Evolutionary conservation across 164 flowering plant genomes (phyloP).

Genomic region (Annona cherimola): DNA sequence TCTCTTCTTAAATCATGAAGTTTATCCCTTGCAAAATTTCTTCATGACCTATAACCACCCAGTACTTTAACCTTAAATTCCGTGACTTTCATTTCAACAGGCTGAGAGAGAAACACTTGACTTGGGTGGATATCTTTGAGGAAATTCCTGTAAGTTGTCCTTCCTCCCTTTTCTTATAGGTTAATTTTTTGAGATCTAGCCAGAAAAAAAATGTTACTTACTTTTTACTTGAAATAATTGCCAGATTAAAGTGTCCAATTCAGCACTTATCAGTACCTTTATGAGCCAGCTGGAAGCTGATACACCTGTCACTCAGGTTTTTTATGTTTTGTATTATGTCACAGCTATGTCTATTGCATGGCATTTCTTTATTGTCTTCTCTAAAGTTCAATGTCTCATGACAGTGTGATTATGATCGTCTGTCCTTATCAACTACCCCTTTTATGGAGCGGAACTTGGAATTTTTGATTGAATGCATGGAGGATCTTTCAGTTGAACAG

Average conservation of each 20-base stretch:
- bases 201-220: neutral
- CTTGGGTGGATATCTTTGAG: conserved; percentile 99
- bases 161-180: conserved; percentile 3
- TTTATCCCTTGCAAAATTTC: neutral
- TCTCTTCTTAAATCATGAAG: neutral
- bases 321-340: conserved; percentile 4
- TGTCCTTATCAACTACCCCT: conserved; percentile 70
- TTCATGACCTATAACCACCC: neutral
- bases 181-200: neutral
- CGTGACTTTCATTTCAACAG: conserved; percentile 33
- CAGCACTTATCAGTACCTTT: conserved; percentile 92
- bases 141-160: conserved; percentile 82
- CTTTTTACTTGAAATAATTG: conserved; percentile 4
- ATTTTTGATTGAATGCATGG: conserved; percentile 95
- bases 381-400: conserved; percentile 5
- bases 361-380: neutral
- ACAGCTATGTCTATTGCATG: neutral
- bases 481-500: conserved; percentile 83
- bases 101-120: conserved; percentile 88
- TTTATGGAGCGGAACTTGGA: conserved; percentile 88
- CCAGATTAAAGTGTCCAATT: conserved; percentile 96
- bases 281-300: conserved; percentile 93
- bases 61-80: conserved; percentile 3
- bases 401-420: conserved; percentile 93
- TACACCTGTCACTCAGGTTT: conserved; percentile 77